Percentiles rank a stretch among this genome's conserved stretches.
phyloP scores from a whole-genome alignment of 345 rosid genomes.

The Diplotaxis tenuifolia region DNA sequence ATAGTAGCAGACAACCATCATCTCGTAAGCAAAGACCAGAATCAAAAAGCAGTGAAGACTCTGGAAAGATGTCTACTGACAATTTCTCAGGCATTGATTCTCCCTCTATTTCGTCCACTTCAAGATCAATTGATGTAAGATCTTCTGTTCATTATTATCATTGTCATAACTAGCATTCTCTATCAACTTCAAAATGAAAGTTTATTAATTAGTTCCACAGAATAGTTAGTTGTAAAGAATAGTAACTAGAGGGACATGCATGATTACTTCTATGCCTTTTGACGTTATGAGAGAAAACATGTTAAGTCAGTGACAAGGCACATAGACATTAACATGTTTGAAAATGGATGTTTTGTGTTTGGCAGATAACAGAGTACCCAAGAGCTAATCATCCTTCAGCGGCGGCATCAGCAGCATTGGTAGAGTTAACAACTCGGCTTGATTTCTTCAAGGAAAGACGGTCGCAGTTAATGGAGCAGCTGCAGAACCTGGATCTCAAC shows the following conservation, averaged over 20 bases:
- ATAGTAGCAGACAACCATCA: slow-evolving; percentile 57
- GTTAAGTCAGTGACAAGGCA: neutral
- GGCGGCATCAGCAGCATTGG: slow-evolving; percentile 79
- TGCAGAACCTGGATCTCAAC: slow-evolving; percentile 89
- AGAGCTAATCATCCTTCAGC: slow-evolving; percentile 58
- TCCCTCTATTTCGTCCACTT: slow-evolving; percentile 62
- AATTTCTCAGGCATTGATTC: slow-evolving; percentile 69
- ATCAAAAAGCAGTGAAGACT: slow-evolving; percentile 65
- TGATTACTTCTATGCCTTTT: slow-evolving; percentile 1
- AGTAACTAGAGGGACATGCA: neutral
- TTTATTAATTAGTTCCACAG: neutral
- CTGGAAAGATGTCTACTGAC: slow-evolving; percentile 55
- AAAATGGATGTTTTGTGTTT: slow-evolving; percentile 15
- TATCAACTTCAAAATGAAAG: neutral
- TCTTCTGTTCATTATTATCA: neutral
- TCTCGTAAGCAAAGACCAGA: slow-evolving; percentile 64
- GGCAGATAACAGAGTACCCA: slow-evolving; percentile 73
- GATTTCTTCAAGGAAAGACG: slow-evolving; percentile 99
- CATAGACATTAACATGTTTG: slow-evolving; percentile 4
- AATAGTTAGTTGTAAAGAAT: neutral
- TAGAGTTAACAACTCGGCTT: slow-evolving; percentile 86
- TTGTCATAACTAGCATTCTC: neutral
- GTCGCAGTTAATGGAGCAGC: slow-evolving; percentile 98
- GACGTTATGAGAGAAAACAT: neutral
- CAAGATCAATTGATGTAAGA: slow-evolving; percentile 77